Evolutionary conservation across 257 asterid species (phyloP).

Genomic region (Rubia yunnanensis): DNA sequence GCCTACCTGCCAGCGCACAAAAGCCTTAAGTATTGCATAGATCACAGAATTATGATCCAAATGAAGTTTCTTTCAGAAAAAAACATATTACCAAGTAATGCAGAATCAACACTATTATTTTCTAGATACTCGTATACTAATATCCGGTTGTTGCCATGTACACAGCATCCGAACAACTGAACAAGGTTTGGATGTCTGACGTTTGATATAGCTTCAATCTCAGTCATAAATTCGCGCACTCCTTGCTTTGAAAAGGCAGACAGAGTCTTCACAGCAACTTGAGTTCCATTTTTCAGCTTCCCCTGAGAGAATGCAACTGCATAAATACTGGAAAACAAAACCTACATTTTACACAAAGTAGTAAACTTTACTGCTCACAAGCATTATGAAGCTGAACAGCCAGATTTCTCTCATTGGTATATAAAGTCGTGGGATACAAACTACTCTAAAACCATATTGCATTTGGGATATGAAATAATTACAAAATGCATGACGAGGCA

Average conservation of each 20-base stretch:
- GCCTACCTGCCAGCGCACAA: conserved; percentile 39
- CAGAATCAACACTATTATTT: conserved; percentile 72
- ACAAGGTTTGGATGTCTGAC: conserved; percentile 89
- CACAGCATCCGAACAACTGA: conserved; percentile 78
- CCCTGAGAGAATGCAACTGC: conserved; percentile 47
- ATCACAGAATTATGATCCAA: neutral
- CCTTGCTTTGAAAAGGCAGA: conserved; percentile 81
- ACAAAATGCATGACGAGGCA: neutral
- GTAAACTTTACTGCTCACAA: neutral
- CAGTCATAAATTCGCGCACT: conserved; percentile 67
- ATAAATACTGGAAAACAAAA: conserved; percentile 16
- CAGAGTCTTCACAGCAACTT: conserved; percentile 72
- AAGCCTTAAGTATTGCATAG: conserved; percentile 12
- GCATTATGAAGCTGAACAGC: neutral
- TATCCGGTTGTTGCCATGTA: conserved; percentile 50
- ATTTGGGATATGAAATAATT: neutral
- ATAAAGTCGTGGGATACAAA: neutral
- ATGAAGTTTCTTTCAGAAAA: neutral
- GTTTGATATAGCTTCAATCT: conserved; percentile 71
- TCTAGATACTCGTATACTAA: conserved; percentile 75
- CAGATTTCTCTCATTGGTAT: neutral
- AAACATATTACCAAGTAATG: conserved; percentile 48
- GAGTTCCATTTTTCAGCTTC: conserved; percentile 43
- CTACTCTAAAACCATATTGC: neutral
- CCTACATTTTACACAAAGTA: neutral